Evolutionary conservation across 208 protist genomes (phyloP).

Genomic region (Leishmania tarentolae): DNA sequence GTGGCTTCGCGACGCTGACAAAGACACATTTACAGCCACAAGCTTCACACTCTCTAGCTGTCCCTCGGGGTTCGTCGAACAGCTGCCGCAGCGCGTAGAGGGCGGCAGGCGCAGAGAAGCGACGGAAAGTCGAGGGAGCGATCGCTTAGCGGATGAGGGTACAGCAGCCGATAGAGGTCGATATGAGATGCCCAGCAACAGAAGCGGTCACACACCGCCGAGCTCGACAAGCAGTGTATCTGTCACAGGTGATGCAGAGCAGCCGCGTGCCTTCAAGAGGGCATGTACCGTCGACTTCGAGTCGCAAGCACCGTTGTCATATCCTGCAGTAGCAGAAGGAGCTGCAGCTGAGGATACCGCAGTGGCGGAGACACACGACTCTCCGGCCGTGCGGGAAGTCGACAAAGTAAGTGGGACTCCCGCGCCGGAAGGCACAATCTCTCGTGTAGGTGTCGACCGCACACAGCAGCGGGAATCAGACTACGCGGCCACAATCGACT

Average conservation of each 20-base stretch:
- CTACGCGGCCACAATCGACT: neutral
- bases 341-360: neutral
- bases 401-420: neutral
- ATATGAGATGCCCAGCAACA: neutral
- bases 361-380: neutral
- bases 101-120: neutral
- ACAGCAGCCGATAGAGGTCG: neutral
- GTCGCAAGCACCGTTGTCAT: neutral
- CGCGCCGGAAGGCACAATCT: neutral
- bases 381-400: neutral
- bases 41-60: conserved; percentile 9
- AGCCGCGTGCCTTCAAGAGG: neutral
- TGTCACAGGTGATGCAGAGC: neutral
- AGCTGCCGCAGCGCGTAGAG: neutral
- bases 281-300: neutral
- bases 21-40: conserved; percentile 2
- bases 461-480: neutral
- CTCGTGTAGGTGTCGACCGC: neutral
- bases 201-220: neutral
- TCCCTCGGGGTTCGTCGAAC: neutral
- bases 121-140: neutral
- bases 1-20: neutral
- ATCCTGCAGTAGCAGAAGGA: neutral
- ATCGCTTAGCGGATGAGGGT: neutral
- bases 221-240: neutral